phyloP scores from a whole-genome alignment of 2,329 filamentous ascomycete species.

The Camillea tinctor region DNA sequence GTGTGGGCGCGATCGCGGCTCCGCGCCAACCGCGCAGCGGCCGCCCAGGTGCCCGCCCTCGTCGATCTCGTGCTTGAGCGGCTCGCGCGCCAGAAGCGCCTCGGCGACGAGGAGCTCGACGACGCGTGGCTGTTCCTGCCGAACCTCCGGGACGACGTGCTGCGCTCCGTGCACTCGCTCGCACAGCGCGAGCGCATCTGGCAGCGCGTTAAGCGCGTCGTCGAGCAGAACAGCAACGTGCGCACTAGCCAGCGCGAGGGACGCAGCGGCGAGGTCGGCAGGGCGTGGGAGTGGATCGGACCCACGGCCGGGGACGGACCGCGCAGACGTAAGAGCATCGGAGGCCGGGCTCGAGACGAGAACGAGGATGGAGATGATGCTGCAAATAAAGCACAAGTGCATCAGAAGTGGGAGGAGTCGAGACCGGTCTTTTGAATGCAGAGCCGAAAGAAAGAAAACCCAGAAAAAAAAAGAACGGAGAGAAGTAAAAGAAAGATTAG shows the following conservation, averaged over 20 bases:
- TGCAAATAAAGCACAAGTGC: constrained; percentile 26
- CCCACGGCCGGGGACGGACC: constrained; percentile 47
- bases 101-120: constrained; percentile 65
- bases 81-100: constrained; percentile 77
- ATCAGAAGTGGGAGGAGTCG: constrained; percentile 40
- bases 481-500: neutral
- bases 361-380: constrained; percentile 34
- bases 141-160: constrained; percentile 86
- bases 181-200: constrained; percentile 77
- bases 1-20: constrained; percentile 66
- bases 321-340: constrained; percentile 46
- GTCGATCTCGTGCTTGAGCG: constrained; percentile 83
- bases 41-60: constrained; percentile 74
- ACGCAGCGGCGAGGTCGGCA: constrained; percentile 61
- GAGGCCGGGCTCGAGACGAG: constrained; percentile 46
- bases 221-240: constrained; percentile 93
- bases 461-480: neutral
- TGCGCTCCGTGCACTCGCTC: constrained; percentile 77
- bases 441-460: neutral
- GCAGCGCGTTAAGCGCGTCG: constrained; percentile 77
- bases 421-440: constrained; percentile 35
- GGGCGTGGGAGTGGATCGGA: constrained; percentile 71
- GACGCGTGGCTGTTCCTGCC: constrained; percentile 84
- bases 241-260: constrained; percentile 70
- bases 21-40: constrained; percentile 61